phyloP scores from a whole-genome alignment of 768 basidiomycete genomes.

The Leucosporidium creatinivorum region DNA sequence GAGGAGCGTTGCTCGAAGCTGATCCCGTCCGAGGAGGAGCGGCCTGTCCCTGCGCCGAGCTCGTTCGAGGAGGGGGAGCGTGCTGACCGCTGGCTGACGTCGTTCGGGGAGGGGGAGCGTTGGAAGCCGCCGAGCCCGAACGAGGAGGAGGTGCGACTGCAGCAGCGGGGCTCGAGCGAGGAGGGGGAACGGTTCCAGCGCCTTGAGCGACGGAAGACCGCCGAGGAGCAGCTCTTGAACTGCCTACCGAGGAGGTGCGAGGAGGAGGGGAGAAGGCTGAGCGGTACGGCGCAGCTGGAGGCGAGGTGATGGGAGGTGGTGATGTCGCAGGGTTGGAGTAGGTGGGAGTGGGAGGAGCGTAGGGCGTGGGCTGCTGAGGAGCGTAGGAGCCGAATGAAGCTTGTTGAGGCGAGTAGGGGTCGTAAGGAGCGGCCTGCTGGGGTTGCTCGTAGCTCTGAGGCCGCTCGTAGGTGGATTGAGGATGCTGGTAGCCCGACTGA shows the following conservation, averaged over 20 bases:
- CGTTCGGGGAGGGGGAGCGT: background rate
- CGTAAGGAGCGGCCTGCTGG: slow-evolving; percentile 11
- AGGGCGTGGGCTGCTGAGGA: background rate
- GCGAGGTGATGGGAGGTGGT: background rate
- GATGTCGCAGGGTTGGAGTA: background rate
- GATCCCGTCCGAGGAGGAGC: background rate
- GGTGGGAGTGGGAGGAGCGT: background rate
- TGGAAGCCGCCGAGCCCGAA: background rate
- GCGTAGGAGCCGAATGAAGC: background rate
- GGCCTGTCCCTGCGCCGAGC: background rate
- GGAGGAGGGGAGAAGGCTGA: slow-evolving; percentile 7
- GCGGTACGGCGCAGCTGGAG: background rate
- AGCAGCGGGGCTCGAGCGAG: slow-evolving; percentile 10
- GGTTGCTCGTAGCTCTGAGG: slow-evolving; percentile 2
- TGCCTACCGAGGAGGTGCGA: background rate
- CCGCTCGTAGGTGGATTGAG: background rate
- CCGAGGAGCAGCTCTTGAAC: background rate
- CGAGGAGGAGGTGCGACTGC: background rate
- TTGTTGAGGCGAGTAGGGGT: slow-evolving; percentile 21
- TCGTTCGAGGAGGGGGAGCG: background rate
- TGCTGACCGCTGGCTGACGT: background rate
- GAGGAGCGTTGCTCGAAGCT: background rate
- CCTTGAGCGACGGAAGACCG: too few relatives aligned
- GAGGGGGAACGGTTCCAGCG: background rate
- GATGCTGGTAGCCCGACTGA: background rate